phyloP scores from a whole-genome alignment of 441 rosid species.

The Rhodomyrtus psidioides region DNA sequence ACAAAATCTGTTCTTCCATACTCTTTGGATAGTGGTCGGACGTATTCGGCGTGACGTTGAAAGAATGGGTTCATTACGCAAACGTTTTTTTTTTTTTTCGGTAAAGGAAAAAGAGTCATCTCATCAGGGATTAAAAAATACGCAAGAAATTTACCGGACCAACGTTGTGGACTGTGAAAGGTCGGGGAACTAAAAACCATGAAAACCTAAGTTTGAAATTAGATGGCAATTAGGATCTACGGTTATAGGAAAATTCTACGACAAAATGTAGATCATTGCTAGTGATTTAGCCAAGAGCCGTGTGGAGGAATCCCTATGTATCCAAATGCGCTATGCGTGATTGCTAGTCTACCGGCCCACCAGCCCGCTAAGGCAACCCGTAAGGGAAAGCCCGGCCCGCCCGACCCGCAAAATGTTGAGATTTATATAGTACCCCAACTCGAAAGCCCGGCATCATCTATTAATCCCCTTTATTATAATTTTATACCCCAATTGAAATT shows the following conservation, averaged over 20 bases:
- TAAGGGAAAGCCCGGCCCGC: background rate
- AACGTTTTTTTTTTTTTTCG: background rate
- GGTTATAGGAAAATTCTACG: background rate
- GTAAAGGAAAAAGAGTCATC: background rate
- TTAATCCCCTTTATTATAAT: too few species aligned
- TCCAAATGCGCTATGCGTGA: background rate
- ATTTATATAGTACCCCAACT: background rate
- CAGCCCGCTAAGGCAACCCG: background rate
- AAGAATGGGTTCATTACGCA: background rate
- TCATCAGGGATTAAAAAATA: background rate
- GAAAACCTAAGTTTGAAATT: too few species aligned
- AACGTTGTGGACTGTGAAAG: background rate
- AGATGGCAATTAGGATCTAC: background rate
- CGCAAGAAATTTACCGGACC: background rate
- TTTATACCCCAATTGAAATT: background rate
- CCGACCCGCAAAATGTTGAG: background rate
- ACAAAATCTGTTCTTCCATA: background rate
- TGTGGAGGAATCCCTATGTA: background rate
- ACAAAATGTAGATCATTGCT: background rate
- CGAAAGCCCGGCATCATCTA: background rate
- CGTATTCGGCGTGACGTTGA: accelerated
- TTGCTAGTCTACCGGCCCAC: background rate
- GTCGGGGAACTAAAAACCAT: too few species aligned
- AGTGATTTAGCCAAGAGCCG: background rate
- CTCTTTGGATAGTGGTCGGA: background rate